Base-by-base conservation (phyloP, 164 flowering plant species). In the Vitis cinerea region DNA sequence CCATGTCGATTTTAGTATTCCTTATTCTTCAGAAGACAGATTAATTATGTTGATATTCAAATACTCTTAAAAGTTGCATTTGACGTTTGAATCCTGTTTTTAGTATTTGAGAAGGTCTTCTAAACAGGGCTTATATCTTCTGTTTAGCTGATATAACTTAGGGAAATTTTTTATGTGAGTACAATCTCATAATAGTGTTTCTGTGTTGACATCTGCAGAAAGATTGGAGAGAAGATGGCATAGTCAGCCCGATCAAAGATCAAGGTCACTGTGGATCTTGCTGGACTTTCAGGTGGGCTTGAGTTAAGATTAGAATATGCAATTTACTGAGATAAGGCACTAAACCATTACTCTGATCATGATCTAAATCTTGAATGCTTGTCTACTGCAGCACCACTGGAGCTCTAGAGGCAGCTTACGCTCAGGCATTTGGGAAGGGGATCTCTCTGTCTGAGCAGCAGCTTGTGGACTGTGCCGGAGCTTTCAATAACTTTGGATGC, bases 251-350 rank as follows among this genome's bases (percentile, higher is more conserved):
- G 0, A 90, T 96, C 12, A 96, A 96, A 72, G 76, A 90, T 75
- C 97, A 96, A 79, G 97, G 97, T 61, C 76, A 73, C 50, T 96
- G 99, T 75, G 99, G 99, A 74, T 96, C 98, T 76, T 96, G 98
- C 91, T 96, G 99, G 99, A 92, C 98, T 30, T 96, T 96, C 87
- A 96, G 99, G 99, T 96, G 31, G 63, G 71, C n/a, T 59, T n/a
- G 37, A 59, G 53, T 53, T 64, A 9, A 50, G 30, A 27, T 62
- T 64, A 37, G 17, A 27, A 23, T 54, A 15, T 19, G 8, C 2
- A 10, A 13, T 49, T 11, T 12, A 44, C 23, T 8, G 51, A 64
- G 3, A 48, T n/a, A n/a, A 57, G 27, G 55, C 27, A 50, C 30
- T 52, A 15, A 37, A 31, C 10, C 12, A 31, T 70, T 19, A 31